Evolutionary conservation across 2,329 filamentous ascomycete species (phyloP).

Genomic region (Ceratocystis eucalypticola): DNA sequence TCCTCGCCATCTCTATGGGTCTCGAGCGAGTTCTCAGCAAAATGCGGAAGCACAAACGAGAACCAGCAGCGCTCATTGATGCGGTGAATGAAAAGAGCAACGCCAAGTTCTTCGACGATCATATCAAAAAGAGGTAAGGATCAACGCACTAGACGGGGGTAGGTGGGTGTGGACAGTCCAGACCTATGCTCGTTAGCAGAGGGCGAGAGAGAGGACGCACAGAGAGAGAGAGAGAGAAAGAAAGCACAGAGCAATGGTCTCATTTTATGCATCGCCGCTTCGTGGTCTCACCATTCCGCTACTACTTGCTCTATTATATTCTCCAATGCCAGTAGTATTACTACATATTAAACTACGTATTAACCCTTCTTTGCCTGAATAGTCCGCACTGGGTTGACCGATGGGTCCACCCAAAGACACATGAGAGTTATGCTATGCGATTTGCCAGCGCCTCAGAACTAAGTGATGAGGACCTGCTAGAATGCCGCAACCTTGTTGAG

Average conservation of each 20-base stretch:
- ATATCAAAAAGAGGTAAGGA: conserved; percentile 18
- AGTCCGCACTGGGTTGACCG: conserved; percentile 25
- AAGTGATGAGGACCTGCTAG: conserved; percentile 32
- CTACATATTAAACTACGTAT: not conserved
- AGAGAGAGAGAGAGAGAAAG: not conserved
- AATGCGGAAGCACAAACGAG: conserved; percentile 19
- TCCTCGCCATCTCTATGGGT: conserved; percentile 8
- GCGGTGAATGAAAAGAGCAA: conserved; percentile 85
- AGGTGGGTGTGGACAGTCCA: not conserved
- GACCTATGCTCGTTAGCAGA: not conserved
- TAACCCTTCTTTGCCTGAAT: not conserved
- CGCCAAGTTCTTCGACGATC: conserved; percentile 36
- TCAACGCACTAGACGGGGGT: not conserved
- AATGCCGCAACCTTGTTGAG: conserved; percentile 46
- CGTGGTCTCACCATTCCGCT: not conserved
- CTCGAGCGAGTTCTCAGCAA: conserved; percentile 17
- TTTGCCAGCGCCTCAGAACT: conserved; percentile 33
- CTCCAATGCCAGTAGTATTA: not conserved
- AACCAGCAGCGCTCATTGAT: conserved; percentile 64
- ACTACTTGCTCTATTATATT: not conserved
- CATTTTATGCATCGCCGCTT: not conserved
- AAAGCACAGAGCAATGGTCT: not conserved
- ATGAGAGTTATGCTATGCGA: conserved; percentile 30
- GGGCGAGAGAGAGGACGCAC: not conserved
- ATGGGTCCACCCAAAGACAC: conserved; percentile 41